Conservation (phyloP, 73 alveolate species). For the Paramecium tetraurelia region DNA sequence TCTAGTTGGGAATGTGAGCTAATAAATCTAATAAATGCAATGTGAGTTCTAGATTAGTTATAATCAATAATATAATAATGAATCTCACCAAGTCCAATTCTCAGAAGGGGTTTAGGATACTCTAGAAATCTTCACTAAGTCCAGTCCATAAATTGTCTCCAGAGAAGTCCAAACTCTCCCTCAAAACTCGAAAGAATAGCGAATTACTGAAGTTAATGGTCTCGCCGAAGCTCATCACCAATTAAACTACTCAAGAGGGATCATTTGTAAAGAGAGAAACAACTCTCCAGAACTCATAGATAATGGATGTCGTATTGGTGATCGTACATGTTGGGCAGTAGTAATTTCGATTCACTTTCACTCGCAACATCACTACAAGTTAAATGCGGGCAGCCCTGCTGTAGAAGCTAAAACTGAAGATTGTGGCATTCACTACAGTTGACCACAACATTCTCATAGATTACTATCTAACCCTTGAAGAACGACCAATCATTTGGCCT, state of each 20-base stretch:
- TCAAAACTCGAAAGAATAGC: background rate
- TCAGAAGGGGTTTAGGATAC: constrained; percentile 23
- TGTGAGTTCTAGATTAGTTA: background rate
- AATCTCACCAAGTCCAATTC: background rate
- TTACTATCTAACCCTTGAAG: constrained; percentile 57
- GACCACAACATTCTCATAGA: constrained; percentile 28
- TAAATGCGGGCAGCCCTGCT: background rate
- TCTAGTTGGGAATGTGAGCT: background rate
- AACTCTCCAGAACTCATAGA: background rate
- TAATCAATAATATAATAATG: background rate
- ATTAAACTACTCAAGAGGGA: background rate
- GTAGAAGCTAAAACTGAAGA: background rate
- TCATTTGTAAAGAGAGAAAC: background rate
- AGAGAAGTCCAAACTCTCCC: background rate
- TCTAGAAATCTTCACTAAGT: constrained; percentile 21
- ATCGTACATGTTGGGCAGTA: background rate
- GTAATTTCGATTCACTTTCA: background rate
- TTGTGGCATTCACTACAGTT: background rate
- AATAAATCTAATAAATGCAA: background rate
- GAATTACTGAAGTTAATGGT: background rate
- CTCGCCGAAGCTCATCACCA: background rate
- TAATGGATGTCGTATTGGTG: background rate
- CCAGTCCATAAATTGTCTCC: background rate
- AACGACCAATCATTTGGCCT: constrained; percentile 18
- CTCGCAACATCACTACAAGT: background rate